Evolutionary conservation across 1,139 yeast genomes (phyloP).

Genomic region (Debaryomyces singareniensis): DNA sequence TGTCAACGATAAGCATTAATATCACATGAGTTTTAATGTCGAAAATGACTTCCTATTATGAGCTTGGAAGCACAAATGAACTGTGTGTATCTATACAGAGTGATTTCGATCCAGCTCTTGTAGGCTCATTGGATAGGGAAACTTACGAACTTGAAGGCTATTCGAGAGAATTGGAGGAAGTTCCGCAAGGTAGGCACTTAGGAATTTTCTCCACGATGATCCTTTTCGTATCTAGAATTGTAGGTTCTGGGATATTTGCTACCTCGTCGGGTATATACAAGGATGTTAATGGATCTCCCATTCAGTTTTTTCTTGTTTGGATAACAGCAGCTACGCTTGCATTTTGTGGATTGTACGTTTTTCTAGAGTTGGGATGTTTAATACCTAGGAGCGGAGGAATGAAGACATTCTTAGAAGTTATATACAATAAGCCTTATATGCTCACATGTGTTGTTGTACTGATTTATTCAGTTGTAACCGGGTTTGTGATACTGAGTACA

Average conservation of each 20-base stretch:
- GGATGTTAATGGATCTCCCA: slow-evolving; percentile 63
- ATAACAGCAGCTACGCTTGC: slow-evolving; percentile 52
- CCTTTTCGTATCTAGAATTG: slow-evolving; percentile 57
- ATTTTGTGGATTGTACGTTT: slow-evolving; percentile 60
- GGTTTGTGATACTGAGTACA: slow-evolving; percentile 59
- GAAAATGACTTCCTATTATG: too few species aligned
- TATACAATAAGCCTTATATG: slow-evolving; percentile 54
- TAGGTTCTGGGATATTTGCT: slow-evolving; percentile 77
- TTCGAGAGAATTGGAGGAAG: slow-evolving; percentile 39
- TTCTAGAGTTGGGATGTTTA: slow-evolving; percentile 61
- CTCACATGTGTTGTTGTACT: slow-evolving; percentile 55
- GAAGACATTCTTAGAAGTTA: slow-evolving; percentile 61
- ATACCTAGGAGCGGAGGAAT: slow-evolving; percentile 73
- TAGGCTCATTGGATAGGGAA: too few species aligned
- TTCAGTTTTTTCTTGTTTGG: slow-evolving; percentile 58
- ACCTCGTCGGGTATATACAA: slow-evolving; percentile 61
- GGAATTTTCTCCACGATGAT: slow-evolving; percentile 63
- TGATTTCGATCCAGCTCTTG: too few species aligned
- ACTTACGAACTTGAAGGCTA: slow-evolving; percentile 10
- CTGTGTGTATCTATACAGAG: too few species aligned
- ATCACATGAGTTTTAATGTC: too few species aligned
- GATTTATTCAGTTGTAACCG: slow-evolving; percentile 53
- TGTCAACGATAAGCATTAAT: too few species aligned
- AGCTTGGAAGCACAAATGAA: not conserved
- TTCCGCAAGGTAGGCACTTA: slow-evolving; percentile 71